Evolutionary conservation across 805 yeast species (phyloP), one percentile per base, ranked within the genome.

Genomic region (Candida berthetii): DNA sequence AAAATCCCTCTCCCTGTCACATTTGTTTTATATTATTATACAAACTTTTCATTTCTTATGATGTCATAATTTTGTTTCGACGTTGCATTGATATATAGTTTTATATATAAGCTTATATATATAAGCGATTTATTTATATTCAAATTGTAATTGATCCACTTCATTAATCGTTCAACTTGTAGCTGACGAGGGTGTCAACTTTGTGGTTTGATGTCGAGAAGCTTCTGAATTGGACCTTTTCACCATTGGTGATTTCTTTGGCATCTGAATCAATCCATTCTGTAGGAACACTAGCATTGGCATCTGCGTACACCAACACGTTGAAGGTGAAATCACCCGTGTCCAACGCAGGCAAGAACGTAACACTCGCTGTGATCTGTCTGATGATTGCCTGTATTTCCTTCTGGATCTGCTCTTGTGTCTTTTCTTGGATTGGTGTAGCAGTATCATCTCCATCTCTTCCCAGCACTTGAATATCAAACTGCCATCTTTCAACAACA

Each of bases 381-480:
- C 96, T 74, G 32, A 90, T 79, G 6, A 90, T 80, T 0, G 88
- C 78, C 58, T 86, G 91, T n/a, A 89, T 86, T 48, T 88, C 93
- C 39, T 63, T 67, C 49, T 84, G 90, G 3, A 82, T 75, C 27
- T 72, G 74, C 3, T 71, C 74, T 54, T 65, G 19, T 64, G 48
- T 18, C 14, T 42, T 47, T 27, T 37, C 39, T 11, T 38, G 43
- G 6, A 37, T 45, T 5, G n/a, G 29, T 8, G 24, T 8, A 13
- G 17, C 33, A 6, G 42, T 45, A 7, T 42, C 44, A 2, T 38
- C 37, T 2, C 15, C 42, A 2, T 32, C 46, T 7, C 50, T 42
- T 2, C 52, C 58, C 10, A 66, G 54, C 2, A 74, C 62, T 28
- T 78, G 75, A 7, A 88, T 65, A 48, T 78, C 76, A 54, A 90